phyloP scores from a whole-genome alignment of 768 basidiomycete species.

The Russula foetens region DNA sequence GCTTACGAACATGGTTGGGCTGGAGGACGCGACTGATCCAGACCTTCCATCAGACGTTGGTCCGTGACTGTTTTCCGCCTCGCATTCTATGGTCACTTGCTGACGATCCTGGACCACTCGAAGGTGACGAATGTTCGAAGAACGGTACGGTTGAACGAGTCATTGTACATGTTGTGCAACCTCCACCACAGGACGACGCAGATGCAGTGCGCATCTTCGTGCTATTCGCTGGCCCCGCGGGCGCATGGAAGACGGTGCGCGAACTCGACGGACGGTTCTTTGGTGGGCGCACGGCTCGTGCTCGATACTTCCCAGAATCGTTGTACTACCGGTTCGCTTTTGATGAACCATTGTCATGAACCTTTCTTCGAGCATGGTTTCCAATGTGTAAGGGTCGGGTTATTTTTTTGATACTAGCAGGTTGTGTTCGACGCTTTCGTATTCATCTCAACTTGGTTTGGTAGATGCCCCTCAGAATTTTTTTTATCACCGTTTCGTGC shows the following conservation, averaged over 20 bases:
- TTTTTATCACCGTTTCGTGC: no score
- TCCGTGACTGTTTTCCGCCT: slow-evolving; percentile 27
- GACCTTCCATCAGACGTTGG: slow-evolving; percentile 86
- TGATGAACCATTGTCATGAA: slow-evolving; percentile 34
- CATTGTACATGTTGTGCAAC: slow-evolving; percentile 68
- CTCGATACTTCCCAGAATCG: slow-evolving; percentile 69
- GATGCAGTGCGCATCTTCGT: slow-evolving; percentile 91
- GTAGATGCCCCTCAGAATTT: background rate
- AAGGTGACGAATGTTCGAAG: slow-evolving; percentile 87
- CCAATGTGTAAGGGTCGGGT: background rate
- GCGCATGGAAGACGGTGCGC: slow-evolving; percentile 93
- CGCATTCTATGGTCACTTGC: background rate
- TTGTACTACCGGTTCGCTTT: slow-evolving; percentile 44
- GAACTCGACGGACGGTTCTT: slow-evolving; percentile 92
- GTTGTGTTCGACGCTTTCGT: background rate
- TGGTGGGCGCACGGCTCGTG: slow-evolving; percentile 75
- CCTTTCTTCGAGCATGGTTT: background rate
- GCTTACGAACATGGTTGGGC: slow-evolving; percentile 82
- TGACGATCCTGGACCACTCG: background rate
- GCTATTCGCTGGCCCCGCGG: slow-evolving; percentile 81
- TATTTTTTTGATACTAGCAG: background rate
- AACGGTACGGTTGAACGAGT: slow-evolving; percentile 91
- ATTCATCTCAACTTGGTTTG: background rate
- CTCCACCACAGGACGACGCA: slow-evolving; percentile 54
- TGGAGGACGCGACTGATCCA: slow-evolving; percentile 77